Evolutionary conservation across 1,284 basidiomycete species (phyloP).

Genomic region (Ceratobasidium sp.): DNA sequence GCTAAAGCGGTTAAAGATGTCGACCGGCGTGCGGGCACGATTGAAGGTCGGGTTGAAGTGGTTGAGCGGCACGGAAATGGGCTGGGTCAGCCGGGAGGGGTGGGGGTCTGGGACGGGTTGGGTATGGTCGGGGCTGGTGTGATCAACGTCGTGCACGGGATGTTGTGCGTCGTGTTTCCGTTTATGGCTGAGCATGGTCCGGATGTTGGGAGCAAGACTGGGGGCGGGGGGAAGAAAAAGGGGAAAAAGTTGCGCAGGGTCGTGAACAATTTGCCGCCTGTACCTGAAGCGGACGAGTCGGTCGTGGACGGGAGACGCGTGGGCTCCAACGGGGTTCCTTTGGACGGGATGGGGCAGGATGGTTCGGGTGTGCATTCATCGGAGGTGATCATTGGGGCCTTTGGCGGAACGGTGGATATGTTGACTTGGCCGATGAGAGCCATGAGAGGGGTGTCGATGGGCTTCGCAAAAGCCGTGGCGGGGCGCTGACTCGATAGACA

Average conservation of each 20-base stretch:
- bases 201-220: background rate
- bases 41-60: conserved; percentile 20
- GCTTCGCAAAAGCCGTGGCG: background rate
- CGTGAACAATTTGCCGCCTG: conserved; percentile 25
- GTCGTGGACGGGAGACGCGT: background rate
- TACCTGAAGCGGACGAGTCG: conserved; percentile 14
- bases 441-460: conserved; percentile 11
- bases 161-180: conserved; percentile 31
- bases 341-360: conserved; percentile 1
- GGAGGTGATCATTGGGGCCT: background rate
- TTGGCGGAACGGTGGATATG: background rate
- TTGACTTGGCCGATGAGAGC: conserved; percentile 24
- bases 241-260: conserved; percentile 4
- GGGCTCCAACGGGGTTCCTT: background rate
- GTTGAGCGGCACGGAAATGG: conserved; percentile 33
- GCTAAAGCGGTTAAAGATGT: conserved; percentile 12
- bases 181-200: conserved; percentile 23
- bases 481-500: background rate
- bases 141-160: conserved; percentile 12
- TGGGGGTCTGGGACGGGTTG: conserved; percentile 2
- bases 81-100: background rate
- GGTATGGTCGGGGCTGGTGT: conserved; percentile 23
- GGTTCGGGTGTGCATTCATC: background rate
- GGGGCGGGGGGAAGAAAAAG: conserved; percentile 8
- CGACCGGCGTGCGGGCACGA: background rate